Conservation (phyloP, 192 early-diverging fungal species). For the Anaeromyces robustus region DNA sequence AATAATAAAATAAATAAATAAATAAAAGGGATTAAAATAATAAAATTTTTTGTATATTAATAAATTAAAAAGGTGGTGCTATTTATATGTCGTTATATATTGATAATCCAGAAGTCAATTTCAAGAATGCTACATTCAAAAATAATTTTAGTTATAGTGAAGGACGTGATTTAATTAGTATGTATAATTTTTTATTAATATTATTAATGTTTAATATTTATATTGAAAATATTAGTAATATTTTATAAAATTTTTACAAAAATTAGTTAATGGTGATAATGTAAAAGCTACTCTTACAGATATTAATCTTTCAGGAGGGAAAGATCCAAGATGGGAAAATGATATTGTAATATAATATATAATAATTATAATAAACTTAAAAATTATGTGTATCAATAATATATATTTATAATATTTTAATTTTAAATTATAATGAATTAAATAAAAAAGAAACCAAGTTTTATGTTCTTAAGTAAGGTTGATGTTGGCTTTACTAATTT, state of each 20-base stretch:
- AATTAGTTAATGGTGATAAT: neutral
- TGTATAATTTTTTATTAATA: neutral
- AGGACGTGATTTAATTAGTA: neutral
- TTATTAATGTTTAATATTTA: no score
- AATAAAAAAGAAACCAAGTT: neutral
- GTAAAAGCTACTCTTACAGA: neutral
- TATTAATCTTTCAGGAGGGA: neutral
- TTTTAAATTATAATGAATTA: no score
- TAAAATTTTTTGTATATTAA: no score
- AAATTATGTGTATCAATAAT: no score
- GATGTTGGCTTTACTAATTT: neutral
- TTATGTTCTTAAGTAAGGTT: neutral
- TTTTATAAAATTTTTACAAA: neutral
- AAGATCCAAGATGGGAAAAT: neutral
- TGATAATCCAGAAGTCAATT: neutral
- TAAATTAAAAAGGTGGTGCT: neutral
- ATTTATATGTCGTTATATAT: neutral
- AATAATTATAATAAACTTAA: no score
- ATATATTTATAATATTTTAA: no score
- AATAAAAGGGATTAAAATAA: no score
- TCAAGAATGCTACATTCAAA: neutral
- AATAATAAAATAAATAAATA: no score
- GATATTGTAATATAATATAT: neutral
- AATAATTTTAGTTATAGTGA: neutral
- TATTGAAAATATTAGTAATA: no score